Evolutionary conservation across 768 basidiomycete species (phyloP).

Genomic region (Xerocomus brunneocitrinus): DNA sequence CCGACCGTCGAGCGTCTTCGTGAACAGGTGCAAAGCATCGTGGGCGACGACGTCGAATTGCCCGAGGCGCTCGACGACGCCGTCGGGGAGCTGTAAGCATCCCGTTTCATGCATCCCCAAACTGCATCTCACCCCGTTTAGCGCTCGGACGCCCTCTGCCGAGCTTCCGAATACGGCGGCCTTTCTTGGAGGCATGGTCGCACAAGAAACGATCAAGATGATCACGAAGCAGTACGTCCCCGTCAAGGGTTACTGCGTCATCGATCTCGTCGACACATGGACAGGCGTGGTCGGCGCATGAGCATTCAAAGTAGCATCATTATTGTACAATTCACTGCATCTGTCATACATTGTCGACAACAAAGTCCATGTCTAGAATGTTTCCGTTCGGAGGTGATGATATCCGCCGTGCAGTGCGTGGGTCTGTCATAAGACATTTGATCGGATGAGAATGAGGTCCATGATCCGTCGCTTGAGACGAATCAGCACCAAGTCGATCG

Average conservation of each 20-base stretch:
- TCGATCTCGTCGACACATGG: slow-evolving; percentile 82
- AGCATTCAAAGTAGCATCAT: background rate
- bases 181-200: slow-evolving; percentile 87
- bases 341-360: too few relatives aligned
- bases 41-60: slow-evolving; percentile 47
- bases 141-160: slow-evolving; percentile 73
- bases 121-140: slow-evolving; percentile 25
- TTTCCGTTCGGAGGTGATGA: too few relatives aligned
- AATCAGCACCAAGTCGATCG: too few relatives aligned
- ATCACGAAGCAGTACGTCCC: slow-evolving; percentile 95
- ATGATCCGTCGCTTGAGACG: too few relatives aligned
- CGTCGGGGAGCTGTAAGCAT: slow-evolving; percentile 46
- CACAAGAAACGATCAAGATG: slow-evolving; percentile 96
- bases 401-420: too few relatives aligned
- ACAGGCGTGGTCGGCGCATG: slow-evolving; percentile 48
- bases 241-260: slow-evolving; percentile 74
- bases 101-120: slow-evolving; percentile 7
- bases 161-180: slow-evolving; percentile 94
- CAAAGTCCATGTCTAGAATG: too few relatives aligned
- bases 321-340: too few relatives aligned
- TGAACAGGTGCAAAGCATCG: slow-evolving; percentile 43
- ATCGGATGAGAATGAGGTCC: too few relatives aligned
- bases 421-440: too few relatives aligned
- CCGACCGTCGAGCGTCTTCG: slow-evolving; percentile 48
- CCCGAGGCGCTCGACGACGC: slow-evolving; percentile 32